phyloP scores from a whole-genome alignment of 306 rosid genomes.

The Prunus fruticosa region DNA sequence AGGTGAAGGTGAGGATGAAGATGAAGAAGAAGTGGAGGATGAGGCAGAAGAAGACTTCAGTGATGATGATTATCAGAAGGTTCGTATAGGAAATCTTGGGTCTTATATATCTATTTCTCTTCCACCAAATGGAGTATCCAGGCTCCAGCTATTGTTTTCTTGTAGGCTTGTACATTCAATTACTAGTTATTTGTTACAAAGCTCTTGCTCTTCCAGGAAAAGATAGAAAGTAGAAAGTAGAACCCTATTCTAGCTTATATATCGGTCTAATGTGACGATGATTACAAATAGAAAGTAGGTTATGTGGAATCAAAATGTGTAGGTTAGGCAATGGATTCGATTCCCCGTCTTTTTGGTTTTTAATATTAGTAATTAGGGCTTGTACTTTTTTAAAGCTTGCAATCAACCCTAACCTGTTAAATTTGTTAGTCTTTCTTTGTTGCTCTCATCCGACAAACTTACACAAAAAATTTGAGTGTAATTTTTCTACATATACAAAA shows the following conservation, averaged over 20 bases:
- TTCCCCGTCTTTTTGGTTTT: too few species aligned
- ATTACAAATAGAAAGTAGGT: background rate
- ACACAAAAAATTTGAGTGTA: too few species aligned
- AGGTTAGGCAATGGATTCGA: too few species aligned
- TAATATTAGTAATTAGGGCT: too few species aligned
- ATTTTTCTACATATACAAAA: too few species aligned
- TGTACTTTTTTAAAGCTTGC: too few species aligned
- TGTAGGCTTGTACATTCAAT: background rate
- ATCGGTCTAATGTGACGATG: background rate
- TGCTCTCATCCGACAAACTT: too few species aligned
- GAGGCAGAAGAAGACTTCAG: slow-evolving; percentile 2
- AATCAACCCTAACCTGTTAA: too few species aligned
- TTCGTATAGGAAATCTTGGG: background rate
- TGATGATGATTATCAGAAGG: slow-evolving; percentile 10
- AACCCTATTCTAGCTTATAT: too few species aligned
- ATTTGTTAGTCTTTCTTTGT: too few species aligned
- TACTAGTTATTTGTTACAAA: background rate
- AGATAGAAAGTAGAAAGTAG: too few species aligned
- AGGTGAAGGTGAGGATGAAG: slow-evolving; percentile 13
- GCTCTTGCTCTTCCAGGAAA: background rate
- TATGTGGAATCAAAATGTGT: too few species aligned
- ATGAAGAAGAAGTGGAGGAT: background rate
- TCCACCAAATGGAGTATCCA: background rate
- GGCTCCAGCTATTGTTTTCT: background rate
- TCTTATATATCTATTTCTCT: background rate